Evolutionary conservation across 2,329 filamentous ascomycete species (phyloP).

Genomic region (Cadophora sp.): DNA sequence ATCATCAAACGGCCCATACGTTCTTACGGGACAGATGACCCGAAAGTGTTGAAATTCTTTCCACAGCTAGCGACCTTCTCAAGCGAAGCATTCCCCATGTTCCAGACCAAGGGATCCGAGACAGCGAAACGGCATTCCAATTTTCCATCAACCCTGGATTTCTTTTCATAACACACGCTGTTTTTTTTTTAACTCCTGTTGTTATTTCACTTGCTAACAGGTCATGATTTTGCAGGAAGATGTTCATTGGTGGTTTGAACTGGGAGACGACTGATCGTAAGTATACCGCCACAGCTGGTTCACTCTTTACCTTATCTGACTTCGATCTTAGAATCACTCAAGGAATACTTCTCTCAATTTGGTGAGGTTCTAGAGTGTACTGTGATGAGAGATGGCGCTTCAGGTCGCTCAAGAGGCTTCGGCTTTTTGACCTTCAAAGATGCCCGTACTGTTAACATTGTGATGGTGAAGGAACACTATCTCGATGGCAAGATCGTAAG

Average conservation of each 20-base stretch:
- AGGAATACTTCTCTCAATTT: slow-evolving; percentile 97
- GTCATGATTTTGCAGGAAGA: slow-evolving; percentile 72
- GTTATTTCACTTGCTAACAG: slow-evolving; percentile 37
- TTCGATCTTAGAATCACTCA: slow-evolving; percentile 77
- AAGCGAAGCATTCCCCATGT: slow-evolving; percentile 17
- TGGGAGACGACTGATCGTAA: slow-evolving; percentile 99
- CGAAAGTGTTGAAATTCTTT: slow-evolving; percentile 8
- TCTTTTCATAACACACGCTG: slow-evolving; percentile 24
- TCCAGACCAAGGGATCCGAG: slow-evolving; percentile 1
- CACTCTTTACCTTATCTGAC: slow-evolving; percentile 23
- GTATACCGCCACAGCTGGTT: slow-evolving; percentile 45
- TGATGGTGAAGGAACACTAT: slow-evolving; percentile 99
- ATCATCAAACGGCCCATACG: neutral
- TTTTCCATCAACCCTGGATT: neutral
- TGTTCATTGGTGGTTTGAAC: slow-evolving; percentile 99
- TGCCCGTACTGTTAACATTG: slow-evolving; percentile 96
- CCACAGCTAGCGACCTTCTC: neutral
- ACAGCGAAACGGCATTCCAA: neutral
- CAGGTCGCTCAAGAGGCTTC: slow-evolving; percentile 92
- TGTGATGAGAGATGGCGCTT: slow-evolving; percentile 97
- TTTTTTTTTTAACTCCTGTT: slow-evolving; percentile 21
- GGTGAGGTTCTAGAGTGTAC: slow-evolving; percentile 98
- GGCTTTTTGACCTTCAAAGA: slow-evolving; percentile 98
- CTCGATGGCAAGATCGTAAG: slow-evolving; percentile 97
- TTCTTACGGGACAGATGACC: neutral